Evolutionary conservation across 2,329 filamentous ascomycete species (phyloP).

Genomic region (Colletotrichum sp.): DNA sequence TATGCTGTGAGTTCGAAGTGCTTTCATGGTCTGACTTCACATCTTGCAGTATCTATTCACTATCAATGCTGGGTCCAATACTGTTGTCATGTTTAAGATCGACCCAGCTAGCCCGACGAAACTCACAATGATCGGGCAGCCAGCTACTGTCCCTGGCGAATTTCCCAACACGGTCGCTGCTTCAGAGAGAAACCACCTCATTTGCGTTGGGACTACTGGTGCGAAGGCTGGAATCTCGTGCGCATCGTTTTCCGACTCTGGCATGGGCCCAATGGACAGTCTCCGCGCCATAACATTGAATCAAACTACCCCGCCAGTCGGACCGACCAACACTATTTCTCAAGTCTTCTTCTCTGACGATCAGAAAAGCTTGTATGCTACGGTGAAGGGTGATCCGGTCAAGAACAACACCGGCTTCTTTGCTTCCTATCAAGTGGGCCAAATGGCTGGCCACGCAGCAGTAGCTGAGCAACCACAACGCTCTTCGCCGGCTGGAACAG

Average conservation of each 20-base stretch:
- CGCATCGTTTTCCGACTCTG: constrained; percentile 38
- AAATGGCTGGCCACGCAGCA: not conserved
- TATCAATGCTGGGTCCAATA: constrained; percentile 60
- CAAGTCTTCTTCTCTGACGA: constrained; percentile 65
- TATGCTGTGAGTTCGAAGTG: not conserved
- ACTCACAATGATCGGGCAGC: constrained; percentile 47
- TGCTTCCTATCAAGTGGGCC: constrained; percentile 51
- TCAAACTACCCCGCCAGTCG: constrained; percentile 63
- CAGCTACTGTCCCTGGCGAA: constrained; percentile 50
- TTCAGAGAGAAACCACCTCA: constrained; percentile 44
- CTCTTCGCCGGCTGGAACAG: constrained; percentile 58
- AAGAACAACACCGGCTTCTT: constrained; percentile 63
- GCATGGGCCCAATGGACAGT: constrained; percentile 47
- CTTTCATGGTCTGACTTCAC: not conserved
- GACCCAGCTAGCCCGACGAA: constrained; percentile 43
- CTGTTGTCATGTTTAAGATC: constrained; percentile 54
- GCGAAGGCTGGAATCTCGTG: constrained; percentile 50
- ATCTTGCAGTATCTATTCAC: constrained; percentile 47
- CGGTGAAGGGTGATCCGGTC: constrained; percentile 64
- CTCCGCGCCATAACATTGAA: constrained; percentile 52
- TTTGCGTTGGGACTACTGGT: constrained; percentile 53
- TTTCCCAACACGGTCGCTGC: constrained; percentile 59
- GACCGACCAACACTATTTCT: constrained; percentile 63
- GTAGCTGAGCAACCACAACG: constrained; percentile 29
- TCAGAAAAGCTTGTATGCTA: constrained; percentile 54